Conservation (phyloP, 2,329 filamentous ascomycete genomes). For the Paecilomyces variotii region DNA sequence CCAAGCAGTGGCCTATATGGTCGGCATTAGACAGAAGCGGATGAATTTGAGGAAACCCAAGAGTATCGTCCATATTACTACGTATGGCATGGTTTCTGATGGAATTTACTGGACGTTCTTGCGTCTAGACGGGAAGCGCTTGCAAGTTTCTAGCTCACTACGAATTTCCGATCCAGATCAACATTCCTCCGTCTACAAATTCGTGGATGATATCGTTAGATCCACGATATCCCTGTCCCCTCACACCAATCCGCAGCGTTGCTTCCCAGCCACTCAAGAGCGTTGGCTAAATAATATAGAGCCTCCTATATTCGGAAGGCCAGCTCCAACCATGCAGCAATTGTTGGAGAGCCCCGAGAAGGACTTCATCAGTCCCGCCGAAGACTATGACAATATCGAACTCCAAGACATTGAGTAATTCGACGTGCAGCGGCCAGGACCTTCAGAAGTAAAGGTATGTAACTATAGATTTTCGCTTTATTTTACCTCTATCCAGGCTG, state of each 20-base stretch:
- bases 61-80: neutral
- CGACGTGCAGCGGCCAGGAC: too few species aligned
- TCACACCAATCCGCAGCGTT: neutral
- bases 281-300: neutral
- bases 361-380: too few species aligned
- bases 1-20: constrained; percentile 2
- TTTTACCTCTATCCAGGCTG: too few species aligned
- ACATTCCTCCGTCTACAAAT: neutral
- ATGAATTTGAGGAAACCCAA: neutral
- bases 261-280: neutral
- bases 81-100: constrained; percentile 3
- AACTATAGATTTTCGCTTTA: too few species aligned
- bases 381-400: too few species aligned
- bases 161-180: neutral
- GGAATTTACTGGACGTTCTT: constrained; percentile 1
- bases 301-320: neutral
- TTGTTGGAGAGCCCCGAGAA: too few species aligned
- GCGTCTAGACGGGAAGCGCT: neutral
- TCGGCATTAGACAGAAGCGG: neutral
- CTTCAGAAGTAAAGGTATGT: too few species aligned
- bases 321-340: neutral
- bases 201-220: neutral
- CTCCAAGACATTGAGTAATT: too few species aligned
- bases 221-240: neutral
- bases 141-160: neutral